Percentiles rank a stretch among this genome's conserved stretches.
These are phyloP conservation scores for Physcomitrium patens DNA, from an alignment of 225 moss, liverwort and hornwort species.

Conservation along the genomic window DNA sequence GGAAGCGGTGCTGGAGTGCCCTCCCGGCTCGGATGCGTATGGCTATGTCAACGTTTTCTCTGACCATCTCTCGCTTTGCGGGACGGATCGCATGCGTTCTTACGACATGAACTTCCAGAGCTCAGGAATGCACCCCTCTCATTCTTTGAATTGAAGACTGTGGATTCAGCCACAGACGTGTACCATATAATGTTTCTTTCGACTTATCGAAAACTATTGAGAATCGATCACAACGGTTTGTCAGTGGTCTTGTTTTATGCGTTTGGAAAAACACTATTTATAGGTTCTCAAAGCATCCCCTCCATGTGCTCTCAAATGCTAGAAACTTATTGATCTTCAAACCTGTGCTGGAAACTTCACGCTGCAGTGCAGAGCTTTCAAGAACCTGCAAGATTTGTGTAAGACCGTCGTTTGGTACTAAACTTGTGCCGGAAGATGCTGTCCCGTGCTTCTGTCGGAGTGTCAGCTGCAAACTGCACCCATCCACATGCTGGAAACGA, in stretches of 20 bases:
- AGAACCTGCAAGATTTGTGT: conserved; percentile 28
- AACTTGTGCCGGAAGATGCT: conserved; percentile 21
- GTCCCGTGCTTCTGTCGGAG: conserved; percentile 40
- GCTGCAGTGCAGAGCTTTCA: conserved; percentile 32
- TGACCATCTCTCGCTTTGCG: conserved; percentile 69
- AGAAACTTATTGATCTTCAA: conserved; percentile 1
- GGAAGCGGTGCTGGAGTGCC: conserved; percentile 90
- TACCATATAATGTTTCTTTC: too few species aligned
- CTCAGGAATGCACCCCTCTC: not conserved
- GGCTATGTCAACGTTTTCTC: conserved; percentile 72
- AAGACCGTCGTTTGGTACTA: conserved; percentile 30
- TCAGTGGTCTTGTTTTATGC: too few species aligned
- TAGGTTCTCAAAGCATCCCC: not conserved
- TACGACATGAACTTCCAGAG: conserved; percentile 53
- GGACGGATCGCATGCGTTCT: conserved; percentile 76
- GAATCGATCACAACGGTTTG: too few species aligned
- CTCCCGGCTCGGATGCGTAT: conserved; percentile 77
- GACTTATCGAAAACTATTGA: too few species aligned
- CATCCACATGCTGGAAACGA: conserved; percentile 24
- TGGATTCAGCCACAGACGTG: not conserved
- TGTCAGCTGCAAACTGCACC: conserved; percentile 48
- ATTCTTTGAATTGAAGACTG: not conserved
- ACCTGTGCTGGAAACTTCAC: conserved; percentile 28
- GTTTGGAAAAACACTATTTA: conserved; percentile 24
- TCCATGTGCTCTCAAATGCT: not conserved